A percentile compares a stretch with the other conserved stretches of the same genome.
phyloP scores from a whole-genome alignment of 495 filamentous ascomycete species.

The Jackrogersella minutella region DNA sequence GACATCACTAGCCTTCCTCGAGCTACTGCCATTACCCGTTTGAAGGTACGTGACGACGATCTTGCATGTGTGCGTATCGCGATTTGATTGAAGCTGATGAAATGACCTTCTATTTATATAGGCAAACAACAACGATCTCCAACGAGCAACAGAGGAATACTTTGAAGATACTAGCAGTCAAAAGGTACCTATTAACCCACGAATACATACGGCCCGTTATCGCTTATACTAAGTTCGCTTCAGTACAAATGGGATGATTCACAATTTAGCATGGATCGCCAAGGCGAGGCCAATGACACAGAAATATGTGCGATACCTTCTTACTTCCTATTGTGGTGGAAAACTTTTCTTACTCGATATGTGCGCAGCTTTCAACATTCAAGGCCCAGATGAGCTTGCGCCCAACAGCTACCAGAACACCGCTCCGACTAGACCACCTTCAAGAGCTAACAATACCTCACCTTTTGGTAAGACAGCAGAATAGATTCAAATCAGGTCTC shows the following conservation, averaged over 20 bases:
- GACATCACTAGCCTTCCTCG: constrained; percentile 44
- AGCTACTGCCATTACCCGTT: constrained; percentile 45
- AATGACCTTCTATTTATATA: constrained; percentile 20
- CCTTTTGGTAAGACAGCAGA: constrained; percentile 54
- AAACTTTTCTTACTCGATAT: constrained; percentile 21
- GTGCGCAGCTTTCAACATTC: constrained; percentile 63
- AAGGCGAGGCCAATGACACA: constrained; percentile 48
- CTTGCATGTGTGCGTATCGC: constrained; percentile 1
- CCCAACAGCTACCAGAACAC: constrained; percentile 43
- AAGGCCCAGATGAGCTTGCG: constrained; percentile 61
- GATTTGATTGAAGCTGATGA: constrained; percentile 2
- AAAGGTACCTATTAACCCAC: constrained; percentile 44
- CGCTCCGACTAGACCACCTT: constrained; percentile 76
- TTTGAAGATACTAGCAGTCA: constrained; percentile 48
- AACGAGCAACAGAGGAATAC: constrained; percentile 55
- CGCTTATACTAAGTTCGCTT: constrained; percentile 23
- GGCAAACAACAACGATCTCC: constrained; percentile 54
- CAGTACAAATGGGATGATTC: constrained; percentile 60
- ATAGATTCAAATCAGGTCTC: constrained; percentile 41
- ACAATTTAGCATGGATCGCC: constrained; percentile 54
- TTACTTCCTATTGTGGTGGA: background rate
- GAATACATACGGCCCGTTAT: background rate
- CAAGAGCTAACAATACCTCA: constrained; percentile 64
- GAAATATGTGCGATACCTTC: constrained; percentile 42
- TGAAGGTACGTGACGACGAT: constrained; percentile 47